phyloP scores from a whole-genome alignment of 2,329 filamentous ascomycete species.

The Davidsoniella virescens region DNA sequence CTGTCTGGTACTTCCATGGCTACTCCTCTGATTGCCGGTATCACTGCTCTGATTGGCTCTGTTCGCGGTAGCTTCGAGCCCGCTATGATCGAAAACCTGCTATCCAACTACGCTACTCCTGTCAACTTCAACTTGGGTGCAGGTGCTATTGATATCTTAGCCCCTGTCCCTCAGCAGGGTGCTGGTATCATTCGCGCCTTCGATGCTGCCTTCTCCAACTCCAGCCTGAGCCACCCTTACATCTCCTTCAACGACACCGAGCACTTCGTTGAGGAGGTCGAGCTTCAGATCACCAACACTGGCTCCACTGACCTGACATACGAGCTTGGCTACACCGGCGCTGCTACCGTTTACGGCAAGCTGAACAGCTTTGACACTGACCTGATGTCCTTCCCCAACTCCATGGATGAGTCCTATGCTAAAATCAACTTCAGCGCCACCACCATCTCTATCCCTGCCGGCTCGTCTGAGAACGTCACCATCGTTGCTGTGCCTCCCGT shows the following conservation, averaged over 20 bases:
- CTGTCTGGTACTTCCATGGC: constrained; percentile 45
- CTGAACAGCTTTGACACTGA: constrained; percentile 20
- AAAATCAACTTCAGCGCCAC: constrained; percentile 26
- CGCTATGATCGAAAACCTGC: constrained; percentile 30
- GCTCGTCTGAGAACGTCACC: constrained; percentile 17
- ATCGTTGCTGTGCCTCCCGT: constrained; percentile 20
- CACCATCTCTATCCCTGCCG: constrained; percentile 24
- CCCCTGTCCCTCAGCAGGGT: constrained; percentile 44
- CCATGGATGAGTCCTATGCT: constrained; percentile 26
- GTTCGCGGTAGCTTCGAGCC: constrained; percentile 35
- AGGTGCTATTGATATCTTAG: constrained; percentile 24
- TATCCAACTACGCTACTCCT: constrained; percentile 33
- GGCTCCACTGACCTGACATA: constrained; percentile 33
- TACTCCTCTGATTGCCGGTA: constrained; percentile 37
- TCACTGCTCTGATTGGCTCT: constrained; percentile 36
- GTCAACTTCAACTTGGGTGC: constrained; percentile 31
- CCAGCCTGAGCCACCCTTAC: constrained; percentile 36
- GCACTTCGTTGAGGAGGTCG: constrained; percentile 30
- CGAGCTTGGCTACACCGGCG: constrained; percentile 32
- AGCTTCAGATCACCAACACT: constrained; percentile 40
- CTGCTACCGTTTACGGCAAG: constrained; percentile 38
- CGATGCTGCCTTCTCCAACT: constrained; percentile 38
- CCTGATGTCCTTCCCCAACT: constrained; percentile 29
- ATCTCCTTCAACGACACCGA: constrained; percentile 50
- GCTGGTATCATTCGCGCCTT: constrained; percentile 41